phyloP scores from a whole-genome alignment of 2,329 filamentous ascomycete species.

The Ascochyta pisi region DNA sequence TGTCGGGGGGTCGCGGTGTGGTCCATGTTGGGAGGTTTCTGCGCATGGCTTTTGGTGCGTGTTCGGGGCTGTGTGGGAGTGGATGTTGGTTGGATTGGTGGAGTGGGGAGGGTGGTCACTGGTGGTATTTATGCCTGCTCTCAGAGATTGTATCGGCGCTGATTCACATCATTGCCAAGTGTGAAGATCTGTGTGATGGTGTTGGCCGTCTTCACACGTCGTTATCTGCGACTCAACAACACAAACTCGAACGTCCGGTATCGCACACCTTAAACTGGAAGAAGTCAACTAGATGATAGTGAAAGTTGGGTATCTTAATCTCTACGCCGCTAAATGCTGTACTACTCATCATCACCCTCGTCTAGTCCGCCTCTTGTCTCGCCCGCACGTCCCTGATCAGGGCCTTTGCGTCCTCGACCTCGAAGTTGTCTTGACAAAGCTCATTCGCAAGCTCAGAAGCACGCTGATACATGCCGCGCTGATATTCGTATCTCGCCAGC shows the following conservation, averaged over 20 bases:
- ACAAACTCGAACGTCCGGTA: neutral
- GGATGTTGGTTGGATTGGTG: neutral
- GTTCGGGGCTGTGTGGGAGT: neutral
- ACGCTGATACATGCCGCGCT: conserved; percentile 74
- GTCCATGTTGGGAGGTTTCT: too few relatives aligned
- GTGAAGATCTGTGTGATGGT: neutral
- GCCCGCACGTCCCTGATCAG: conserved; percentile 85
- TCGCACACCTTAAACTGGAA: neutral
- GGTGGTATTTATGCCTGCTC: neutral
- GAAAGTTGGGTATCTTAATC: neutral
- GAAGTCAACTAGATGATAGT: neutral
- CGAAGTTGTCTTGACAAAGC: conserved; percentile 92
- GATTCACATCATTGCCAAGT: neutral
- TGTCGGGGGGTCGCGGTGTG: too few relatives aligned
- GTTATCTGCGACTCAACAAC: too few relatives aligned
- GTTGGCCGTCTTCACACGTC: neutral
- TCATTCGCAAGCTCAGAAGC: conserved; percentile 86
- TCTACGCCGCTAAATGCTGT: neutral
- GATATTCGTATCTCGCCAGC: conserved; percentile 84
- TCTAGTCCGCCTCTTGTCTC: conserved; percentile 45
- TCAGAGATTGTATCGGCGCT: neutral
- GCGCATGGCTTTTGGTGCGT: too few relatives aligned
- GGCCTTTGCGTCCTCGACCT: conserved; percentile 96
- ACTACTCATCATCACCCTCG: neutral
- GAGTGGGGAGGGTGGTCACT: neutral